Conservation (phyloP, 2,329 filamentous ascomycete species). For the Ramularia endophylla region DNA sequence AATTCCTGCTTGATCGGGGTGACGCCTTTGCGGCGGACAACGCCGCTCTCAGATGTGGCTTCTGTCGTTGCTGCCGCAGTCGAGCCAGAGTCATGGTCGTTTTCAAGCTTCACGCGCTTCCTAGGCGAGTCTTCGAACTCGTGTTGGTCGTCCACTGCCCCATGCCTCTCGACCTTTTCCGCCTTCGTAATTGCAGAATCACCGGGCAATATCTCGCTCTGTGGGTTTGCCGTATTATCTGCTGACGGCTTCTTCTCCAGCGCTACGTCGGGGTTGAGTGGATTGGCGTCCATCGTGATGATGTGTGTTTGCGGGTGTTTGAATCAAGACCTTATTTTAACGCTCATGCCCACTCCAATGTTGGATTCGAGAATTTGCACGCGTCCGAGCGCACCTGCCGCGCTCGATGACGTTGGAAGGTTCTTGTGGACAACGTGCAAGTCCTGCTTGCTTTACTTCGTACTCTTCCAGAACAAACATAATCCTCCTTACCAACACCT, state of each 20-base stretch:
- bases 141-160: conserved; percentile 16
- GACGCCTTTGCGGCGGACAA: conserved; percentile 46
- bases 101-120: conserved; percentile 36
- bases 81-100: conserved; percentile 12
- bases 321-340: too few relatives aligned
- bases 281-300: conserved; percentile 14
- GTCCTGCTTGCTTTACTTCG: neutral
- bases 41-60: conserved; percentile 7
- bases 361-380: too few relatives aligned
- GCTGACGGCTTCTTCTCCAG: conserved; percentile 18
- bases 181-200: conserved; percentile 36
- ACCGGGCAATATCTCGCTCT: conserved; percentile 29
- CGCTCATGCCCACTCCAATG: too few relatives aligned
- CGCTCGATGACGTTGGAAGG: conserved; percentile 4
- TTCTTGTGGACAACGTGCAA: too few relatives aligned
- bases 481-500: neutral
- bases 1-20: conserved; percentile 71
- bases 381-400: too few relatives aligned
- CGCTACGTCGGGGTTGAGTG: conserved; percentile 19
- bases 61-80: conserved; percentile 10
- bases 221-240: conserved; percentile 27
- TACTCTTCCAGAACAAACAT: neutral
- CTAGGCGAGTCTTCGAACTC: conserved; percentile 31
- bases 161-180: conserved; percentile 35
- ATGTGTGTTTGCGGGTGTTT: conserved; percentile 5